Percentiles rank a stretch among this genome's conserved stretches.
phyloP scores from a whole-genome alignment of 139 green algal genomes.

The Chara braunii region DNA sequence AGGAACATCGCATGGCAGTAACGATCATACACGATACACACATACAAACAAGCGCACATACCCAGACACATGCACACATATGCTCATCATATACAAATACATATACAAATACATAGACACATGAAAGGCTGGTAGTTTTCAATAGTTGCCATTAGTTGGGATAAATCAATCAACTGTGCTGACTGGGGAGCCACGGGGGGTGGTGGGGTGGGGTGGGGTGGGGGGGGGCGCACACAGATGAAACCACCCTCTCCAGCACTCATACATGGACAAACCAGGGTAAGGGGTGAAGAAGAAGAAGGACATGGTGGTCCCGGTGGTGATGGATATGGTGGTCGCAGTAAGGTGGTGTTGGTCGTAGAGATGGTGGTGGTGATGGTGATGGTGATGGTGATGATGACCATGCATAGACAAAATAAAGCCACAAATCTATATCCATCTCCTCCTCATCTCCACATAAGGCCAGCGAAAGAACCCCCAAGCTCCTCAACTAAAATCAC shows the following conservation, averaged over 20 bases:
- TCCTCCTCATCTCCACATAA: neutral
- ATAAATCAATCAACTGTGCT: too few relatives aligned
- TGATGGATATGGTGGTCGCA: neutral
- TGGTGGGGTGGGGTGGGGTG: too few relatives aligned
- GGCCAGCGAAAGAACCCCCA: neutral
- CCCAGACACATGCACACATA: too few relatives aligned
- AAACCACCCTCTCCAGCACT: slow-evolving; percentile 7
- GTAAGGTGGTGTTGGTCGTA: neutral
- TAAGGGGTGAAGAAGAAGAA: neutral
- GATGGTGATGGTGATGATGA: neutral
- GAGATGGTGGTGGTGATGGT: neutral
- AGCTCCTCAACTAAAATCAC: neutral
- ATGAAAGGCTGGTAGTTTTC: too few relatives aligned
- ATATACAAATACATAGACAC: too few relatives aligned
- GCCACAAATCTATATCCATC: neutral
- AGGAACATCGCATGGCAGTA: too few relatives aligned
- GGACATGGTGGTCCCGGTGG: neutral
- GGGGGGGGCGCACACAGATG: slow-evolving; percentile 5
- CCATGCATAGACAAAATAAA: neutral
- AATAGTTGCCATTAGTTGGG: too few relatives aligned
- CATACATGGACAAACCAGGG: neutral
- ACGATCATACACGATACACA: too few relatives aligned
- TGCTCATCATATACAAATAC: too few relatives aligned
- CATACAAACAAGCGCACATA: too few relatives aligned
- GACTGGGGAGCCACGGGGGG: too few relatives aligned